Conservation (phyloP, 768 basidiomycete genomes). For the Rhizopogon sp. region DNA sequence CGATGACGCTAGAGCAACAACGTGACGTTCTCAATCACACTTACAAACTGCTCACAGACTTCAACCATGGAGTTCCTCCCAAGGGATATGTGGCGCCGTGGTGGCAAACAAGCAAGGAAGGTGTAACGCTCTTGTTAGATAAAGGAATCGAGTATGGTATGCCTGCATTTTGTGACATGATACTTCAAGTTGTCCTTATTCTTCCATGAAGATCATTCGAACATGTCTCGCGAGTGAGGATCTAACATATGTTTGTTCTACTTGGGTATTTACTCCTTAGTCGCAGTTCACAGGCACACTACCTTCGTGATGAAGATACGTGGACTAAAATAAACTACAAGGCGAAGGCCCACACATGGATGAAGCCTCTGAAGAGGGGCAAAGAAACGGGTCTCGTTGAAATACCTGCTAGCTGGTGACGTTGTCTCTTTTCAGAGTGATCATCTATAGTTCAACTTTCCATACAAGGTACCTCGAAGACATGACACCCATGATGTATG, state of each 20-base stretch:
- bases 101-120: conserved; percentile 71
- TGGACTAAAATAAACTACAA: conserved; percentile 69
- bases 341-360: conserved; percentile 54
- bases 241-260: background rate
- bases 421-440: background rate
- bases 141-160: conserved; percentile 69
- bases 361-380: conserved; percentile 61
- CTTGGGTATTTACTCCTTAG: background rate
- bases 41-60: conserved; percentile 51
- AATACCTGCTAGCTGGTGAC: conserved; percentile 65
- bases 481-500: conserved; percentile 64
- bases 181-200: conserved; percentile 2
- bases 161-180: background rate
- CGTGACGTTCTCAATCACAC: conserved; percentile 63
- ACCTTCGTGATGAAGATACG: conserved; percentile 55
- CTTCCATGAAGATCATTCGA: conserved; percentile 41
- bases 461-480: conserved; percentile 55
- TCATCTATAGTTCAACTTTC: background rate
- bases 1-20: conserved; percentile 59
- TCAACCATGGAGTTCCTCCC: conserved; percentile 51
- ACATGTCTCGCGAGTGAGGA: conserved; percentile 43
- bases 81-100: conserved; percentile 66
- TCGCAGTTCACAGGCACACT: conserved; percentile 52
- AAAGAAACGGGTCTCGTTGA: conserved; percentile 54
- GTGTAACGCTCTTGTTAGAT: conserved; percentile 57